phyloP scores from a whole-genome alignment of 495 filamentous ascomycete genomes.

The Jackrogersella multiformis region DNA sequence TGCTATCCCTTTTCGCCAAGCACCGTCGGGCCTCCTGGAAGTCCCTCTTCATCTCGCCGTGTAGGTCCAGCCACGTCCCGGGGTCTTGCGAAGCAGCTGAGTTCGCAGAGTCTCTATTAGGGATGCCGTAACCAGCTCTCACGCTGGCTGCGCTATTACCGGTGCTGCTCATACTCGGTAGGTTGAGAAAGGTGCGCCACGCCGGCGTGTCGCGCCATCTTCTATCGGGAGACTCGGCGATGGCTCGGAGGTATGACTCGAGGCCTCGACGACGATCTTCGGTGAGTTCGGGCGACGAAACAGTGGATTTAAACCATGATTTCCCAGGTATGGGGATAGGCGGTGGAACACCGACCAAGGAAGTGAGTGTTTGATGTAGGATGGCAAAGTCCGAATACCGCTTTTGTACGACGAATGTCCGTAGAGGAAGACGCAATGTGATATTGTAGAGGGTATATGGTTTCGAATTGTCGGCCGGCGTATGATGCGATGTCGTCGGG shows the following conservation, averaged over 20 bases:
- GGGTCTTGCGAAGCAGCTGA: slow-evolving; percentile 72
- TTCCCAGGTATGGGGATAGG: slow-evolving; percentile 79
- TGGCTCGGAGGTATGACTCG: slow-evolving; percentile 82
- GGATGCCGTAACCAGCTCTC: slow-evolving; percentile 55
- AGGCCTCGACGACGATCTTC: slow-evolving; percentile 79
- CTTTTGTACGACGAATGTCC: slow-evolving; percentile 86
- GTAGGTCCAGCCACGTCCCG: slow-evolving; percentile 84
- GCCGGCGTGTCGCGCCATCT: slow-evolving; percentile 86
- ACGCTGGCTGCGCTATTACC: slow-evolving; percentile 58
- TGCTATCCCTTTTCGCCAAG: slow-evolving; percentile 79
- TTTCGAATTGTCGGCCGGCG: slow-evolving; percentile 63
- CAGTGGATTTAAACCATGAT: slow-evolving; percentile 85
- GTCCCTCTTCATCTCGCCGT: slow-evolving; percentile 80
- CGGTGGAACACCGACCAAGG: slow-evolving; percentile 65
- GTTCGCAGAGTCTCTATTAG: slow-evolving; percentile 51
- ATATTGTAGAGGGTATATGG: slow-evolving; percentile 94
- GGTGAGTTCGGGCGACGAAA: slow-evolving; percentile 77
- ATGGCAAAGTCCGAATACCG: slow-evolving; percentile 92
- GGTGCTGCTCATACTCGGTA: slow-evolving; percentile 66
- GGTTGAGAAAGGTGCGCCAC: slow-evolving; percentile 88
- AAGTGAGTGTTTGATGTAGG: slow-evolving; percentile 75
- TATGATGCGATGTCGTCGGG: slow-evolving; percentile 72
- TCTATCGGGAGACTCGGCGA: slow-evolving; percentile 77
- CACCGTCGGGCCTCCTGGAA: slow-evolving; percentile 83
- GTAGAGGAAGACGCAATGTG: slow-evolving; percentile 83